These are phyloP conservation scores for Epichloe elymi DNA, from an alignment of 2,329 filamentous ascomycete genomes.

Conservation along the genomic window DNA sequence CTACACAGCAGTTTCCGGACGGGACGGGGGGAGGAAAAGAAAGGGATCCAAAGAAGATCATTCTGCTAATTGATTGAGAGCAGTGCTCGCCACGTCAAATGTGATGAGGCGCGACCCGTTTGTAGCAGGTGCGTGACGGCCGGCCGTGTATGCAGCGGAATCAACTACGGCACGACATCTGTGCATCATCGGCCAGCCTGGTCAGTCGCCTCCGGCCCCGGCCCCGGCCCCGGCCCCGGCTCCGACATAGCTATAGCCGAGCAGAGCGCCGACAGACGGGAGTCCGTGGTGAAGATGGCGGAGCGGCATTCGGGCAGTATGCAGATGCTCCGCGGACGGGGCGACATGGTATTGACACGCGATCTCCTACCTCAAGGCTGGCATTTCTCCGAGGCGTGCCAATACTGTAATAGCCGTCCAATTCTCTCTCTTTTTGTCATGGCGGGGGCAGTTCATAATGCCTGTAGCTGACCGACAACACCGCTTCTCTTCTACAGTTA, in stretches of 20 bases:
- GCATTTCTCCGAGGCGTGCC: slow-evolving; percentile 1
- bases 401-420: not conserved
- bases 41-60: not conserved
- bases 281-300: not conserved
- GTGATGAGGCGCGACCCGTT: not conserved
- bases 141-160: not conserved
- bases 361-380: not conserved
- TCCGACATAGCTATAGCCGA: not conserved
- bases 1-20: too few species aligned
- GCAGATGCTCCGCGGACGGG: not conserved
- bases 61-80: not conserved
- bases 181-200: not conserved
- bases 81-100: not conserved
- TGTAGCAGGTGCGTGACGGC: not conserved
- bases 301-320: not conserved
- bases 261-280: not conserved
- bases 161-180: not conserved
- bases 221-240: not conserved
- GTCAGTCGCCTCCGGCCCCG: not conserved
- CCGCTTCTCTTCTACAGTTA: not conserved
- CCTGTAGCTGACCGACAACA: not conserved
- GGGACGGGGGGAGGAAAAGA: not conserved
- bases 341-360: not conserved
- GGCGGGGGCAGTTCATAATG: not conserved
- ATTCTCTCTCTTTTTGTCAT: too few species aligned